Conservation (phyloP, 306 rosid species). For the Quercus variabilis region DNA sequence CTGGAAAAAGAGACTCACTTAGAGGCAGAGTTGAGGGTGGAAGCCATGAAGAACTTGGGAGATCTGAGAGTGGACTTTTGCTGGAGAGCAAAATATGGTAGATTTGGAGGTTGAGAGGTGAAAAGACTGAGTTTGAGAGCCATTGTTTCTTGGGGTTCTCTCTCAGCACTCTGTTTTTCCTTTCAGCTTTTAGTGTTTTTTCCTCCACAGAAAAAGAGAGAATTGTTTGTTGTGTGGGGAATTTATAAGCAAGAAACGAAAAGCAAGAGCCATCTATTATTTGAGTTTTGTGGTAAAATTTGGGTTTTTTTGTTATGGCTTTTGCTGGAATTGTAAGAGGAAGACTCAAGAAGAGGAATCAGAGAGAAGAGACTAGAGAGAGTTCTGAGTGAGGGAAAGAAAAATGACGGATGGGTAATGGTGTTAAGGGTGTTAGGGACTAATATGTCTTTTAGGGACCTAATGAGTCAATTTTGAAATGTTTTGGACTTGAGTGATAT, state of each 20-base stretch:
- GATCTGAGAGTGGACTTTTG: slow-evolving; percentile 73
- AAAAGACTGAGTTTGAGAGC: slow-evolving; percentile 49
- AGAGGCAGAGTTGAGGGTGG: slow-evolving; percentile 72
- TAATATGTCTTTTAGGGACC: too few species aligned
- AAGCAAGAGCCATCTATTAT: too few species aligned
- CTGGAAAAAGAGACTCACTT: slow-evolving; percentile 29
- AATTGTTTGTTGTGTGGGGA: neutral
- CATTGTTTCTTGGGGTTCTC: slow-evolving; percentile 25
- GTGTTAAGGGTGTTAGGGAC: too few species aligned
- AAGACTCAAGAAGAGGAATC: too few species aligned
- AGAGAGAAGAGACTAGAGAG: too few species aligned
- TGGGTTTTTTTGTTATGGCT: too few species aligned
- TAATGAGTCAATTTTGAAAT: too few species aligned
- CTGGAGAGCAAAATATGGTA: slow-evolving; percentile 46
- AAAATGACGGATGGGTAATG: too few species aligned
- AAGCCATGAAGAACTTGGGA: slow-evolving; percentile 75
- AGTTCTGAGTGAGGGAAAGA: too few species aligned
- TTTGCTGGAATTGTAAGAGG: too few species aligned
- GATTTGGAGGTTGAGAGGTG: slow-evolving; percentile 44
- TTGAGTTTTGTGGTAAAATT: too few species aligned
- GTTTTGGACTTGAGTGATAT: too few species aligned
- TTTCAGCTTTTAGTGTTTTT: neutral
- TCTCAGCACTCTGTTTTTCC: neutral
- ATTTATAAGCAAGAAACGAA: neutral
- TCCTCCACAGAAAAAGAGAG: slow-evolving; percentile 19